Evolutionary conservation across 1,284 basidiomycete genomes (phyloP).

Genomic region (Leucoagaricus sp.): DNA sequence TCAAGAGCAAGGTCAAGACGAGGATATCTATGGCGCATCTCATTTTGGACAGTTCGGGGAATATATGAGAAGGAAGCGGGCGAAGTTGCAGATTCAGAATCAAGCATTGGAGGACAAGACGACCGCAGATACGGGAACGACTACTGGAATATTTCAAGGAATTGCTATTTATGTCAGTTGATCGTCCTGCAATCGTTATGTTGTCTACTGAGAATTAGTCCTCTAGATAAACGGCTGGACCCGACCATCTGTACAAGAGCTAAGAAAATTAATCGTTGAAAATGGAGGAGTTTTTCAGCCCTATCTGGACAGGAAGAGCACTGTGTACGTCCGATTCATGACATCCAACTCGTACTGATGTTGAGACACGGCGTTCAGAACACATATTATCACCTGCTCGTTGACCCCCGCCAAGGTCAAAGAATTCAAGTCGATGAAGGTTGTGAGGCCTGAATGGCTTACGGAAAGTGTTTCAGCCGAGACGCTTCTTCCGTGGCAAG

Average conservation of each 20-base stretch:
- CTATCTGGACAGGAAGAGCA: slow-evolving; percentile 78
- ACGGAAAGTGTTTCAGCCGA: slow-evolving; percentile 71
- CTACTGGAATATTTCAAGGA: slow-evolving; percentile 62
- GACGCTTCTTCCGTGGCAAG: slow-evolving; percentile 75
- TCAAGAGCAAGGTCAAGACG: slow-evolving; percentile 24
- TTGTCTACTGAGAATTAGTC: neutral
- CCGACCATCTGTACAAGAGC: slow-evolving; percentile 82
- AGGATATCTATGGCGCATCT: slow-evolving; percentile 72
- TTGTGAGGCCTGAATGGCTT: slow-evolving; percentile 88
- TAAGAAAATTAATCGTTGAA: slow-evolving; percentile 78
- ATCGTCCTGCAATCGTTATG: neutral
- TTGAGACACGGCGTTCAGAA: slow-evolving; percentile 43
- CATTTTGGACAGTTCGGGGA: slow-evolving; percentile 84
- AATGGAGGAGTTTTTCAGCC: slow-evolving; percentile 86
- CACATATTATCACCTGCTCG: slow-evolving; percentile 88
- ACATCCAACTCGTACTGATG: neutral
- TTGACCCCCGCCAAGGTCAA: slow-evolving; percentile 88
- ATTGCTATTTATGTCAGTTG: slow-evolving; percentile 77
- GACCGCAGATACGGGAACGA: neutral
- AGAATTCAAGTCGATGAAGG: slow-evolving; percentile 88
- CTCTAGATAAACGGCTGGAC: slow-evolving; percentile 89
- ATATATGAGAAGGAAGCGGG: slow-evolving; percentile 89
- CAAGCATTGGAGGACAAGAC: slow-evolving; percentile 46
- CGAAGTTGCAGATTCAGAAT: slow-evolving; percentile 90
- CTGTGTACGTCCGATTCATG: slow-evolving; percentile 57